A percentile compares a stretch with the other conserved stretches of the same genome.
phyloP scores from a whole-genome alignment of 169 alveolate species.

The Miamiensis avidus region DNA sequence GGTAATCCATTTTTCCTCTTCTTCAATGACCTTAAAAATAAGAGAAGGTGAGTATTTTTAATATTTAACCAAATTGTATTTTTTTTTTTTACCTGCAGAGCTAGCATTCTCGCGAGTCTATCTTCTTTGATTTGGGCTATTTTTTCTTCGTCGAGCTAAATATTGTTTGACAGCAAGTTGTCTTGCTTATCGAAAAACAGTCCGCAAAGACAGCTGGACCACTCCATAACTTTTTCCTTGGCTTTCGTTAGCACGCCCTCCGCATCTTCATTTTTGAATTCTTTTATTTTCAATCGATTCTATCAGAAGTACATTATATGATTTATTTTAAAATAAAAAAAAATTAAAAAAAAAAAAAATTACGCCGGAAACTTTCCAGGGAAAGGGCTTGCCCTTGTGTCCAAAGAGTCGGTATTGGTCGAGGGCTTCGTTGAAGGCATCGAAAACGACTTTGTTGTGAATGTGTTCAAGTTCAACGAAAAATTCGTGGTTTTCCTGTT shows the following conservation, averaged over 20 bases:
- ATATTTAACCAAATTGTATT: background rate
- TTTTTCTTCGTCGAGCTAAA: constrained; percentile 33
- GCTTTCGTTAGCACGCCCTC: constrained; percentile 1
- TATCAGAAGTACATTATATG: too few species aligned
- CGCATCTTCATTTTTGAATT: background rate
- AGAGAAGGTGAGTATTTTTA: background rate
- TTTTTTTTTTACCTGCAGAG: constrained; percentile 31
- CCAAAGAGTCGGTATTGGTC: constrained; percentile 74
- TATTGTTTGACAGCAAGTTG: constrained; percentile 10
- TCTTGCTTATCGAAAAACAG: constrained; percentile 40
- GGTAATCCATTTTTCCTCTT: constrained; percentile 36
- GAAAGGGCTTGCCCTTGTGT: constrained; percentile 72
- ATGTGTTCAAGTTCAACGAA: constrained; percentile 62
- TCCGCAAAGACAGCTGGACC: constrained; percentile 37
- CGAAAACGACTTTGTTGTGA: constrained; percentile 73
- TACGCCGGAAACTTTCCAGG: constrained; percentile 51
- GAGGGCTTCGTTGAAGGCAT: constrained; percentile 68
- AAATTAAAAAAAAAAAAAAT: too few species aligned
- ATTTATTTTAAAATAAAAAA: too few species aligned
- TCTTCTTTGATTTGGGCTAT: constrained; percentile 38
- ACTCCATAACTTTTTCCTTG: constrained; percentile 25
- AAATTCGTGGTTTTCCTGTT: constrained; percentile 22
- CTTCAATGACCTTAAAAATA: constrained; percentile 25
- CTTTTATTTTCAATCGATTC: background rate
- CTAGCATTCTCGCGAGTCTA: constrained; percentile 37